A percentile compares a stretch with the other conserved stretches of the same genome.
Evolutionary conservation across 2,329 filamentous ascomycete species (phyloP).

Genomic region (Didymella keratinophila): DNA sequence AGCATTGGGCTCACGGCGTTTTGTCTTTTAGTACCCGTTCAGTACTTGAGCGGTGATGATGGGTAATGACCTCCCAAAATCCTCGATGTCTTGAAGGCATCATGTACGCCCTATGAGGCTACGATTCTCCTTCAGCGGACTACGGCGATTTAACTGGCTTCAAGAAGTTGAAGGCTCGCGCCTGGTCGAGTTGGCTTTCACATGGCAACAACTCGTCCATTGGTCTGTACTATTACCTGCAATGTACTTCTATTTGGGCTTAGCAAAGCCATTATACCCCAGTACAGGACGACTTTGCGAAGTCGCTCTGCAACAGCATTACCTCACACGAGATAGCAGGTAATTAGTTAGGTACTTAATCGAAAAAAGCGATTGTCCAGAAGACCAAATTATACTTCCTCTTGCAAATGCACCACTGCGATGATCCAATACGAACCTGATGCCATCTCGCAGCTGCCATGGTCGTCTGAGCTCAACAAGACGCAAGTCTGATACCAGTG

Average conservation of each 20-base stretch:
- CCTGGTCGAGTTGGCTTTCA: conserved; percentile 34
- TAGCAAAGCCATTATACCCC: conserved; percentile 47
- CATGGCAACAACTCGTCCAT: conserved; percentile 29
- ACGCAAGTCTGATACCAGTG: conserved; percentile 27
- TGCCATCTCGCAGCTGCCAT: conserved; percentile 7
- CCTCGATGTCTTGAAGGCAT: conserved; percentile 44
- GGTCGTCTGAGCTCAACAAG: conserved; percentile 9
- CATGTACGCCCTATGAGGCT: conserved; percentile 49
- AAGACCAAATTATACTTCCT: not conserved
- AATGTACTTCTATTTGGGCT: conserved; percentile 51
- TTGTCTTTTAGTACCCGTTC: conserved; percentile 29
- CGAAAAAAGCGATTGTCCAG: conserved; percentile 44
- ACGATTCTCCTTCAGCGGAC: conserved; percentile 49
- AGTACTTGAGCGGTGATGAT: conserved; percentile 30
- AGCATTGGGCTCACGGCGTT: conserved; percentile 46
- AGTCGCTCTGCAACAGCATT: conserved; percentile 40
- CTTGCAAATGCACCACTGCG: not conserved
- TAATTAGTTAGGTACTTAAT: conserved; percentile 47
- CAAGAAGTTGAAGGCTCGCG: conserved; percentile 50
- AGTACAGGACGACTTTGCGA: conserved; percentile 32
- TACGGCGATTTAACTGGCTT: conserved; percentile 38
- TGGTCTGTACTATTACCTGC: conserved; percentile 52
- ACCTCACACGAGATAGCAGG: conserved; percentile 40
- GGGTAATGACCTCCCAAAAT: conserved; percentile 47
- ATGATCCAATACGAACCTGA: not conserved